A percentile compares a stretch with the other conserved stretches of the same genome.
These are phyloP conservation scores for Onygenales sp. DNA, from an alignment of 2,329 filamentous ascomycete genomes.

Conservation along the genomic window DNA sequence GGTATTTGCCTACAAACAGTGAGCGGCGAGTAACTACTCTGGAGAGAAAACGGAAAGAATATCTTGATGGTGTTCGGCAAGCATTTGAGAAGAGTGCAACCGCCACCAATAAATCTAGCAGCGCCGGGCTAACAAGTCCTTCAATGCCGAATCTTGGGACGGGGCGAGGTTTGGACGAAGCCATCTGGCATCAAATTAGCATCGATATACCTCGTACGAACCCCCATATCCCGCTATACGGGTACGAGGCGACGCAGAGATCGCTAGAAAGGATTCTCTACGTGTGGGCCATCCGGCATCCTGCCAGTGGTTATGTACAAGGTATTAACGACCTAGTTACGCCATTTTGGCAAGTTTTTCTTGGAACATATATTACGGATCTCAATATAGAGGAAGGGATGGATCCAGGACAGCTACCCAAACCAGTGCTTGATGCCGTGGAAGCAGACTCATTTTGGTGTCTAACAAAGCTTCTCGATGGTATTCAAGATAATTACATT, in stretches of 20 bases:
- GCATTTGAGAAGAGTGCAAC: constrained; percentile 50
- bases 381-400: constrained; percentile 85
- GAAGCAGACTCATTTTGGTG: constrained; percentile 99
- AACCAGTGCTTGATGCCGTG: constrained; percentile 84
- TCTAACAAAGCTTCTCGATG: constrained; percentile 92
- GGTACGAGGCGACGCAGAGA: constrained; percentile 90
- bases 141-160: constrained; percentile 46
- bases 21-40: constrained; percentile 82
- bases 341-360: constrained; percentile 95
- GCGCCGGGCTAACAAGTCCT: constrained; percentile 26
- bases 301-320: constrained; percentile 94
- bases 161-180: constrained; percentile 78
- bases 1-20: constrained; percentile 93
- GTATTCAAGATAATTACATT: constrained; percentile 98
- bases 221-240: constrained; percentile 87
- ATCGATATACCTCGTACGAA: constrained; percentile 96
- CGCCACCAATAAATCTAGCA: constrained; percentile 27
- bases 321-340: constrained; percentile 98
- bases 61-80: constrained; percentile 76
- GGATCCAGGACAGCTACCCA: constrained; percentile 90
- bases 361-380: constrained; percentile 91
- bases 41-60: constrained; percentile 92
- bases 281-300: constrained; percentile 94
- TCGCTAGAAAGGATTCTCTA: constrained; percentile 93
- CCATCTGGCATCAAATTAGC: constrained; percentile 99